These are phyloP conservation scores for Papiliotrema terrestris DNA, from an alignment of 1,284 basidiomycete species.

Conservation along the genomic window DNA sequence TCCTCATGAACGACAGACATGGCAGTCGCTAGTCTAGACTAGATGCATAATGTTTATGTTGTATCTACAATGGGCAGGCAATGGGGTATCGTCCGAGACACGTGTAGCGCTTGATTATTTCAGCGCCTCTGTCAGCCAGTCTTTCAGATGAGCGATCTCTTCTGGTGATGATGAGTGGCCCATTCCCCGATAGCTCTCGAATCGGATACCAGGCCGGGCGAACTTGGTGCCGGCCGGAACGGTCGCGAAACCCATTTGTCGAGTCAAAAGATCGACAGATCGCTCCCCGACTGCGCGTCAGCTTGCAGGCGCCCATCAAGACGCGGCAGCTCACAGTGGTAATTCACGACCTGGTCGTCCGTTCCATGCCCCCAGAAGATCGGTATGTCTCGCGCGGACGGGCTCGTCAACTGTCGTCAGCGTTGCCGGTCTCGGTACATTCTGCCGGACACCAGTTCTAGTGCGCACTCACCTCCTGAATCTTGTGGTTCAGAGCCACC, in stretches of 20 bases:
- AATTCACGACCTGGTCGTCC: conserved; percentile 68
- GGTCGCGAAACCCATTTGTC: conserved; percentile 54
- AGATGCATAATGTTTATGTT: conserved; percentile 1
- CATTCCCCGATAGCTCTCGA: conserved; percentile 50
- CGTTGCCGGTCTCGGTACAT: not conserved
- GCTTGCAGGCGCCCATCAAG: not conserved
- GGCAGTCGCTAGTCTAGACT: not conserved
- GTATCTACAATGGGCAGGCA: not conserved
- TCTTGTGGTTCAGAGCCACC: conserved; percentile 63
- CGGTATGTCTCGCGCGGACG: conserved; percentile 56
- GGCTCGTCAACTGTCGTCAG: conserved; percentile 17
- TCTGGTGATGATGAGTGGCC: conserved; percentile 60
- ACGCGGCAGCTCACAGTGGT: conserved; percentile 39
- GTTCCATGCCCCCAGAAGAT: conserved; percentile 86
- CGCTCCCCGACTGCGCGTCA: conserved; percentile 48
- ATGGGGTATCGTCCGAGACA: not conserved
- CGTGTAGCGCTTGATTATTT: conserved; percentile 15
- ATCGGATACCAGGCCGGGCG: conserved; percentile 48
- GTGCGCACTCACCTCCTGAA: conserved; percentile 57
- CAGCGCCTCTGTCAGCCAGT: conserved; percentile 35
- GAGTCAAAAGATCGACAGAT: conserved; percentile 59
- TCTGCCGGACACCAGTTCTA: too few relatives aligned
- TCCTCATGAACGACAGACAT: too few relatives aligned
- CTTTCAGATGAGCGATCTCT: conserved; percentile 62
- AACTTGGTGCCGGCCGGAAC: conserved; percentile 34